phyloP scores from a whole-genome alignment of 495 filamentous ascomycete genomes.

The Penicillium longicatenatum region DNA sequence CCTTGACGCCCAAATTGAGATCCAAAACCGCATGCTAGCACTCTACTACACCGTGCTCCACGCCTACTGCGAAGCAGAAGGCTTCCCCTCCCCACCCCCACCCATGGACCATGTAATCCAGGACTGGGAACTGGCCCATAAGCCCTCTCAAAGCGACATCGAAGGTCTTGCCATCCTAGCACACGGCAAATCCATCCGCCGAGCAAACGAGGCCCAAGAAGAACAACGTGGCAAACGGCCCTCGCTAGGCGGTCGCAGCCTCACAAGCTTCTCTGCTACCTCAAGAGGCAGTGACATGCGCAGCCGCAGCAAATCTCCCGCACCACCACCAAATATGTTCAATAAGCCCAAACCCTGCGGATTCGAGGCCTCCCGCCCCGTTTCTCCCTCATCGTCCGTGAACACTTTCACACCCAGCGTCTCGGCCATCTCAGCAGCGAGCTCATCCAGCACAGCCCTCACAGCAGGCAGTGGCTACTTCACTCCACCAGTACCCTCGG shows the following conservation, averaged over 20 bases:
- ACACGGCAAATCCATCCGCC: slow-evolving; percentile 74
- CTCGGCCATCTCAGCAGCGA: slow-evolving; percentile 16
- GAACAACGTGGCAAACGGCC: slow-evolving; percentile 33
- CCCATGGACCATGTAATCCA: slow-evolving; percentile 70
- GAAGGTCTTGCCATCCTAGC: slow-evolving; percentile 73
- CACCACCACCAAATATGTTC: slow-evolving; percentile 19
- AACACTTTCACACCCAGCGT: slow-evolving; percentile 13
- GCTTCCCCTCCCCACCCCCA: slow-evolving; percentile 73
- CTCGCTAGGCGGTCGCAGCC: slow-evolving; percentile 24
- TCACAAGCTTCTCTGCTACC: slow-evolving; percentile 10
- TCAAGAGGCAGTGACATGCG: slow-evolving; percentile 9
- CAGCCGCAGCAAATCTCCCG: slow-evolving; percentile 19
- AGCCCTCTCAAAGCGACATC: slow-evolving; percentile 65
- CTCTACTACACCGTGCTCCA: slow-evolving; percentile 84
- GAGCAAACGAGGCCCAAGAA: slow-evolving; percentile 43
- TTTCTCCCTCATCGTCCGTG: slow-evolving; percentile 22
- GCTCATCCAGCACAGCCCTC: slow-evolving; percentile 30
- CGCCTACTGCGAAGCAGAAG: slow-evolving; percentile 70
- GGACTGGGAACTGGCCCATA: slow-evolving; percentile 67
- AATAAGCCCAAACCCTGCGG: slow-evolving; percentile 22
- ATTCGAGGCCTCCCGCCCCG: slow-evolving; percentile 13
- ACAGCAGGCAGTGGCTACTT: slow-evolving; percentile 23
- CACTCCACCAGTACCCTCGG: slow-evolving; percentile 8
- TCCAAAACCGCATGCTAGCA: slow-evolving; percentile 82
- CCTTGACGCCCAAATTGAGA: slow-evolving; percentile 69